Percentiles rank a stretch among this genome's conserved stretches.
These are phyloP conservation scores for Auriscalpium microsporum DNA, from an alignment of 768 basidiomycete genomes.

Conservation along the genomic window DNA sequence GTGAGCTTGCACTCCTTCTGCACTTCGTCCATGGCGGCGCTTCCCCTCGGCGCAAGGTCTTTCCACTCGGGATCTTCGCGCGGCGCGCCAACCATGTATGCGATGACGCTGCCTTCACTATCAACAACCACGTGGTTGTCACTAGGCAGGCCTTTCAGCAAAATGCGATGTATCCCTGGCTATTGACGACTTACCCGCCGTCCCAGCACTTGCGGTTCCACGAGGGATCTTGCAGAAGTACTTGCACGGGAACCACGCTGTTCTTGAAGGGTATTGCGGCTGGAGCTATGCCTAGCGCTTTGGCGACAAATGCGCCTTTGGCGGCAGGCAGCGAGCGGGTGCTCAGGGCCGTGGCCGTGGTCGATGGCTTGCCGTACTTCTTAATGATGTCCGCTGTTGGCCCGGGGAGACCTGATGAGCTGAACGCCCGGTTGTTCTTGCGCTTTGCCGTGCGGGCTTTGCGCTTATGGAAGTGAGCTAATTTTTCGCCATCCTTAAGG, in stretches of 20 bases:
- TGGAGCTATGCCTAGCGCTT: neutral
- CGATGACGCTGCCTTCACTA: neutral
- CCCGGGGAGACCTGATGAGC: too few relatives aligned
- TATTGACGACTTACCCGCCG: neutral
- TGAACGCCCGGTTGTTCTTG: too few relatives aligned
- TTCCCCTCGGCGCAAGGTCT: neutral
- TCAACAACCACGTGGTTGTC: neutral
- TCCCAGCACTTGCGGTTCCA: neutral
- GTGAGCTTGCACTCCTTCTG: neutral
- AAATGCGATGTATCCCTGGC: neutral
- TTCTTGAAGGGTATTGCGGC: neutral
- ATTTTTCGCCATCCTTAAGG: too few relatives aligned
- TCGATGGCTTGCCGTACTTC: too few relatives aligned
- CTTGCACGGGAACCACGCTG: neutral
- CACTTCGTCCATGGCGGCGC: neutral
- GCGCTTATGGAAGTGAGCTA: too few relatives aligned
- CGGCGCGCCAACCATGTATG: neutral
- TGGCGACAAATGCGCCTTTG: neutral
- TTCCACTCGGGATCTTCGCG: neutral
- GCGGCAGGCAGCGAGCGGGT: neutral
- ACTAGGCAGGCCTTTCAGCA: neutral
- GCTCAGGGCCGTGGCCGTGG: too few relatives aligned
- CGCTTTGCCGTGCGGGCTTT: too few relatives aligned
- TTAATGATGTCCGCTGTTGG: too few relatives aligned
- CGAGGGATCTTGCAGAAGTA: neutral